Evolutionary conservation across 1,284 basidiomycete genomes (phyloP).

Genomic region (Macrocystidia cucumis): DNA sequence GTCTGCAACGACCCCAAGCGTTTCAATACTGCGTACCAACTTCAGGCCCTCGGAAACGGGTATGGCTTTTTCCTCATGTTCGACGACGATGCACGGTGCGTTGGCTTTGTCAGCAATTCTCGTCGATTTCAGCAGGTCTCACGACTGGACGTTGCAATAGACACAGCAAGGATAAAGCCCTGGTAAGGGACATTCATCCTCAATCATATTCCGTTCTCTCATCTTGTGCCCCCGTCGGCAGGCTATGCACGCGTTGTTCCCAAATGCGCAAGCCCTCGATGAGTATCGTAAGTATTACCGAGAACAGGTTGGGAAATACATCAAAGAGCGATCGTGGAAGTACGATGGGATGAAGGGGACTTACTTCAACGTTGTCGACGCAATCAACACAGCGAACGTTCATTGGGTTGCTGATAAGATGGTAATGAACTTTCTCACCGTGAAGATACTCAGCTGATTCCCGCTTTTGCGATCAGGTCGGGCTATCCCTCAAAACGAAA

Average conservation of each 20-base stretch:
- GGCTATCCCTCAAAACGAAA: constrained; percentile 4
- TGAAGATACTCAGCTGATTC: background rate
- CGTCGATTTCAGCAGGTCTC: background rate
- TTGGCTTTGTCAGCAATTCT: background rate
- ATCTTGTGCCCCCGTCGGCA: background rate
- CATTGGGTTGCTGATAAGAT: background rate
- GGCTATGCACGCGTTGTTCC: background rate
- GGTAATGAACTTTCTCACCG: background rate
- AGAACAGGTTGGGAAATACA: background rate
- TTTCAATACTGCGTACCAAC: background rate
- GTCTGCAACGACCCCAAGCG: constrained; percentile 1
- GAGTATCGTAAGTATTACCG: background rate
- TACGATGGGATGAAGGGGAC: too few relatives aligned
- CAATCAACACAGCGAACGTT: background rate
- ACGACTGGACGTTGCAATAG: background rate
- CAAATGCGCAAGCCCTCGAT: background rate
- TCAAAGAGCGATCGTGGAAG: background rate
- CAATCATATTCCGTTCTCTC: background rate
- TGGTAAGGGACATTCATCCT: constrained; percentile 1
- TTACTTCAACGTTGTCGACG: background rate
- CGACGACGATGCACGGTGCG: constrained; percentile 2
- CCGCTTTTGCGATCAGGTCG: background rate
- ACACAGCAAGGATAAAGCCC: constrained; percentile 5
- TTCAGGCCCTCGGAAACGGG: background rate
- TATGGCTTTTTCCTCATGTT: constrained; percentile 3